Evolutionary conservation across 2,329 filamentous ascomycete species (phyloP), one percentile per base, ranked within the genome.

Genomic region (Chalaropsis thielavioides): DNA sequence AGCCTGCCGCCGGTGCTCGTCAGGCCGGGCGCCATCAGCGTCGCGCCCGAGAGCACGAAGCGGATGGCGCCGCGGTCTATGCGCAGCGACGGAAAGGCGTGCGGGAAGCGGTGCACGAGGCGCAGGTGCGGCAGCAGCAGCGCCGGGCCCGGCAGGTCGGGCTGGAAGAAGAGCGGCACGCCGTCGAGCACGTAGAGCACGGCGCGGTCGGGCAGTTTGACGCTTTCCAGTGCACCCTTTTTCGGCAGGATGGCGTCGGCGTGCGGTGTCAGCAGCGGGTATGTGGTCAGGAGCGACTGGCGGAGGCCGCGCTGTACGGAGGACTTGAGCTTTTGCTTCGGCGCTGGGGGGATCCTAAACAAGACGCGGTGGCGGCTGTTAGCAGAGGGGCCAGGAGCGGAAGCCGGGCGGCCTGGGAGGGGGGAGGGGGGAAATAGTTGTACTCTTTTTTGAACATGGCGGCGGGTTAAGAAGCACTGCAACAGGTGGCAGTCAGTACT

Each of bases 271-370:
- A 97, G 87, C 62, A 89, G 83, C 2, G 94, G 94, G 77, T 95
- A 96, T 63, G 88, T 88, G 67, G 90, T 81, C 69, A 94, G 79
- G 69, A 97, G 83, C 72, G 89, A 89, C 72, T 86, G 81, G 70
- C 94, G 89, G 71, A 99, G 86, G 69, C 80, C 83, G 72, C 94
- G 89, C 79, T 96, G 92, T 65, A 90, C 90, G 27, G 91, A 96
- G 69, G 92, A 96, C 79, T 97, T 99, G 76, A 97, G 90, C 81
- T 97, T 97, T 71, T 91, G 90, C 78, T 94, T 95, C 65, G 89
- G 86, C 69, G 88, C 84, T 31, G 87, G 78, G 71, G 85, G 79
- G 74, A 96, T 85, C 70, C 89, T 92, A 72, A 56, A 44, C 13
- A 27, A 15, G 40, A 43, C 54, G 15, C 43, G 35, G 49, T 41